Base-by-base conservation (phyloP, 2,329 filamentous ascomycete species). In the Dactylellina leptospora region DNA sequence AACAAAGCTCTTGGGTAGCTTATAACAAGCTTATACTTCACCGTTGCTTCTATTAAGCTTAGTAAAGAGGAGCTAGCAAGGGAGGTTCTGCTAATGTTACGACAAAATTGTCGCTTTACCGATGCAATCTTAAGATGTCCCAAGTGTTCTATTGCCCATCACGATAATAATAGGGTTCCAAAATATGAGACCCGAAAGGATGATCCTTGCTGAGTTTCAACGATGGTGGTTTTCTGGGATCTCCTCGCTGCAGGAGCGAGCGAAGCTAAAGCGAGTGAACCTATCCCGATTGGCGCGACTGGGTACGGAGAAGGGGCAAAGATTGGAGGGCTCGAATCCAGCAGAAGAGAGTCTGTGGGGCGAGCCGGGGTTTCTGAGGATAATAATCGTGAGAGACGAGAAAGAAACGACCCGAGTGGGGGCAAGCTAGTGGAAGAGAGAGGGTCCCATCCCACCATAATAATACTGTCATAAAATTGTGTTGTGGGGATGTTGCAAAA, bases 401-500 rank as follows among this genome's bases (percentile, higher is more conserved):
- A 42, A 42, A 16, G n/a, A 42, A 42, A 40, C 18, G 27, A 16
- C 42, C 47, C 55, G 40, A 48, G 55, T 62, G 58, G 47, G 58
- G 47, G 58, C 44, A 23, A 51, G 55, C 25, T 25, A 61, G 30
- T 48, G 53, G 27, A 45, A 42, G 18, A 22, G 4, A 20, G 6
- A 47, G 42, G 42, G 5, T 23, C 16, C n/a, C 13, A 18, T 48
- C 45, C 20, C 45, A 48, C 20, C 33, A 58, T 61, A 50, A 44
- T 44, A 51, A 36, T 23, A 40, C n/a, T 54, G 22, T 54, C 18
- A 70, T 33, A 70, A 38, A 47, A 50, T 33, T 68, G 64, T 33
- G 66, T 71, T 71, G 66, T 56, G 56, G 58, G 66, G 66, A 63
- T 56, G 66, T 71, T 71, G 64, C 47, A 71, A 71, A n/a, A n/a